phyloP scores from a whole-genome alignment of 1,284 basidiomycete genomes.

The Tremellales sp. region DNA sequence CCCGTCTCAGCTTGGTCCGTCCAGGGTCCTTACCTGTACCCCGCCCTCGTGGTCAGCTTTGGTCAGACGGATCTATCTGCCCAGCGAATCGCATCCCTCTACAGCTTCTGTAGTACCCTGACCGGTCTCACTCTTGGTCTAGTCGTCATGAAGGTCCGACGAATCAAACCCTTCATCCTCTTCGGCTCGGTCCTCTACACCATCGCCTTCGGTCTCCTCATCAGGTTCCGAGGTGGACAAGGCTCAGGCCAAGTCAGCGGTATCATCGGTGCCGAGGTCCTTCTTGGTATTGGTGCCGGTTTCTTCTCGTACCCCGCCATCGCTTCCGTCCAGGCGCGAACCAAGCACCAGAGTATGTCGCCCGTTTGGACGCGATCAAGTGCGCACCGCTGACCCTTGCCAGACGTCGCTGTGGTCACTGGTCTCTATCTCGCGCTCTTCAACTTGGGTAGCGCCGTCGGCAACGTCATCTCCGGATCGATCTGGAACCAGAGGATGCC shows the following conservation, averaged over 20 bases:
- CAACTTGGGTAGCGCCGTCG: conserved; percentile 47
- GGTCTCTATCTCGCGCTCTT: conserved; percentile 46
- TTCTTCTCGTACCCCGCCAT: conserved; percentile 48
- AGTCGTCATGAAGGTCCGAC: conserved; percentile 41
- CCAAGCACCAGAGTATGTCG: conserved; percentile 42
- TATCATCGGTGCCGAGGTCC: conserved; percentile 47
- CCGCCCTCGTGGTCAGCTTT: conserved; percentile 46
- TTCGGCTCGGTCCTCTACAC: conserved; percentile 27
- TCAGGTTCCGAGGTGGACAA: conserved; percentile 47
- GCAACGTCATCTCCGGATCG: conserved; percentile 47
- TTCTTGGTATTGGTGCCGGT: conserved; percentile 48
- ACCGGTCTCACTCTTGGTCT: conserved; percentile 43
- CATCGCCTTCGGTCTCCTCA: conserved; percentile 47
- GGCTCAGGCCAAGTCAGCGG: conserved; percentile 28
- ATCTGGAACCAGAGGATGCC: conserved; percentile 43
- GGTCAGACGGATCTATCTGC: conserved; percentile 39
- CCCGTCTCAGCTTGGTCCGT: conserved; percentile 37
- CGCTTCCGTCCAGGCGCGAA: conserved; percentile 35
- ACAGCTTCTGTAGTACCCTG: conserved; percentile 48
- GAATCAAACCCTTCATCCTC: conserved; percentile 48
- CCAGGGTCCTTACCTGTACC: conserved; percentile 46
- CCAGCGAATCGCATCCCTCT: conserved; percentile 47
- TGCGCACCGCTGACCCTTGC: conserved; percentile 23
- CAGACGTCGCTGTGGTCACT: conserved; percentile 40
- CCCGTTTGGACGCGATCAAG: conserved; percentile 30